Conservation (phyloP, 495 filamentous ascomycete genomes). For the Neurospora hispaniola region DNA sequence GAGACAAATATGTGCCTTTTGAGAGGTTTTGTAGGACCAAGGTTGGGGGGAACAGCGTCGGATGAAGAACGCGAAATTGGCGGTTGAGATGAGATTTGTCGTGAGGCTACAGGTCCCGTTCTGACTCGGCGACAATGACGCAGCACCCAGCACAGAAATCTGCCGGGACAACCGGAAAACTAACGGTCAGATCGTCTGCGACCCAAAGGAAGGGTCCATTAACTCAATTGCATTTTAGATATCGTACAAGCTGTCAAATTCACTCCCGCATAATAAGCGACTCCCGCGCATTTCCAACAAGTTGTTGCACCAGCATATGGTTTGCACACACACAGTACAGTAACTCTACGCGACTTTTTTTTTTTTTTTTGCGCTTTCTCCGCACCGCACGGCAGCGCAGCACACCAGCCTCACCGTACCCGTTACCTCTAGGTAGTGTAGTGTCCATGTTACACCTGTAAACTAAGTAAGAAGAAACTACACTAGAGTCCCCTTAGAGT, state of each 20-base stretch:
- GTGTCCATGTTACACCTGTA: neutral
- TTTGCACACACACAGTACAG: neutral
- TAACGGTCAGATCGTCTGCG: neutral
- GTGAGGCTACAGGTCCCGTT: neutral
- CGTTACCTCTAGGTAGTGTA: neutral
- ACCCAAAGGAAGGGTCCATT: neutral
- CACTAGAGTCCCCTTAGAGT: neutral
- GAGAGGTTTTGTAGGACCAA: neutral
- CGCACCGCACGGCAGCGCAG: neutral
- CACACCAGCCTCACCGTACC: neutral
- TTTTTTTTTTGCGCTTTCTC: neutral
- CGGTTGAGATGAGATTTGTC: neutral
- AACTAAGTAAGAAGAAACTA: neutral
- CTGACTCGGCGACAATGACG: neutral
- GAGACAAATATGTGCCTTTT: neutral
- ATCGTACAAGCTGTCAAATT: neutral
- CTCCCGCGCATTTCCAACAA: neutral
- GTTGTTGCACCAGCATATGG: neutral
- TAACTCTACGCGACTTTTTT: neutral
- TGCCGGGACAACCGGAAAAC: neutral
- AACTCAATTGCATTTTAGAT: neutral
- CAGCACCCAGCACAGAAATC: neutral
- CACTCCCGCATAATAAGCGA: neutral
- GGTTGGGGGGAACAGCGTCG: neutral
- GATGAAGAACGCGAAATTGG: neutral